These are phyloP conservation scores for Vachellia pachyceras DNA, from an alignment of 306 rosid genomes.

Conservation along the genomic window DNA sequence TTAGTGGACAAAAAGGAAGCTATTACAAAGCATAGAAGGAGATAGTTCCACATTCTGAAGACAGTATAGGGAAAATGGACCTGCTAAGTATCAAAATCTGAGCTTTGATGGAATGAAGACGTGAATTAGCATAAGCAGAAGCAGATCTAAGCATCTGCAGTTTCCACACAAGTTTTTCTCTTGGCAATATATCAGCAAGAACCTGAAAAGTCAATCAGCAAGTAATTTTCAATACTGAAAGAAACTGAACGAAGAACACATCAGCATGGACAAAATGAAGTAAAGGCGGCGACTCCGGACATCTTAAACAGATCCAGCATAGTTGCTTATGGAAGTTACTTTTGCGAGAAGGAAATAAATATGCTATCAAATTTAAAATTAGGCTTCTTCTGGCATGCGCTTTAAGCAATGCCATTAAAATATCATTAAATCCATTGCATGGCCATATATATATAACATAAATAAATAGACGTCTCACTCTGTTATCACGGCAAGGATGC, in stretches of 20 bases:
- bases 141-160: conserved; percentile 76
- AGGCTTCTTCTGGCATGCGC: conserved; percentile 33
- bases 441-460: conserved; percentile 13
- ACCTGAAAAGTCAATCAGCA: conserved; percentile 61
- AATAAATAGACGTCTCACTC: conserved; percentile 28
- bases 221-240: conserved; percentile 35
- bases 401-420: conserved; percentile 21
- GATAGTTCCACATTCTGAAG: conserved; percentile 11
- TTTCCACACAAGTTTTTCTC: conserved; percentile 85
- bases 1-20: neutral
- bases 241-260: conserved; percentile 40
- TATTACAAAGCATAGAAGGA: neutral
- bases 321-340: conserved; percentile 14
- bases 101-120: conserved; percentile 79
- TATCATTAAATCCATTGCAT: conserved; percentile 19
- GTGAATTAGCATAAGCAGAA: conserved; percentile 71
- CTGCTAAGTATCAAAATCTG: conserved; percentile 83
- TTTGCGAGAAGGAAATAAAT: conserved; percentile 22
- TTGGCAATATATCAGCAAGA: conserved; percentile 74
- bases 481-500: conserved; percentile 12
- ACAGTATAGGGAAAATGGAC: conserved; percentile 42
- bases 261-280: conserved; percentile 14
- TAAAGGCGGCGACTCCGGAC: conserved; percentile 1
- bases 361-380: conserved; percentile 17
- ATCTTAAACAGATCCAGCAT: conserved; percentile 16